Percentiles rank a stretch among this genome's conserved stretches.
Conservation (phyloP, 1,284 basidiomycete species). For the Peniophora sp. region DNA sequence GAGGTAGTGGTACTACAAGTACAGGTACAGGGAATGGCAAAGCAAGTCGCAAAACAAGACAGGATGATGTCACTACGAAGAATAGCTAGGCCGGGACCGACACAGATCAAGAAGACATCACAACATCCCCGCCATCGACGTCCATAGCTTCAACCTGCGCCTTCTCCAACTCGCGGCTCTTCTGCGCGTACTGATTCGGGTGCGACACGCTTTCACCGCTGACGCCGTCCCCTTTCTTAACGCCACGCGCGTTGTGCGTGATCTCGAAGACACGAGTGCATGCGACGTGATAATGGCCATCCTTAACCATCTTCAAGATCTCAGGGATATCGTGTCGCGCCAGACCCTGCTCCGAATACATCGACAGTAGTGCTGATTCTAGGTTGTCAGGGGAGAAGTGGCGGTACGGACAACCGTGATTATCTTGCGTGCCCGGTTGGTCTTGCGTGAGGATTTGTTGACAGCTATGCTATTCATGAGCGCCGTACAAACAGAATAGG, state of each 20-base stretch:
- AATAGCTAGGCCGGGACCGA: not conserved
- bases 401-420: constrained; percentile 93
- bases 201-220: constrained; percentile 88
- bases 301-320: constrained; percentile 78
- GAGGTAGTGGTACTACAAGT: too few species aligned
- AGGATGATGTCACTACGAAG: too few species aligned
- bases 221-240: constrained; percentile 87
- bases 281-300: constrained; percentile 87
- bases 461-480: constrained; percentile 49
- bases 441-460: constrained; percentile 81
- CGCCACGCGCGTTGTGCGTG: constrained; percentile 68
- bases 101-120: constrained; percentile 16
- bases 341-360: constrained; percentile 65
- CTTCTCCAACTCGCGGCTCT: constrained; percentile 61
- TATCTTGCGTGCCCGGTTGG: constrained; percentile 66
- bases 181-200: constrained; percentile 81
- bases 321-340: constrained; percentile 73
- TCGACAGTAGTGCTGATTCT: constrained; percentile 65
- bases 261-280: constrained; percentile 97
- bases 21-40: too few species aligned
- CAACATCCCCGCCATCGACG: constrained; percentile 22
- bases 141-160: constrained; percentile 23
- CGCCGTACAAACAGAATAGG: not conserved
- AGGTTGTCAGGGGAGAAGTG: constrained; percentile 87
- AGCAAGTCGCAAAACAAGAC: too few species aligned